A percentile compares a stretch with the other conserved stretches of the same genome.
Conservation (phyloP, 768 basidiomycete species). For the Lactifluus pinguis region DNA sequence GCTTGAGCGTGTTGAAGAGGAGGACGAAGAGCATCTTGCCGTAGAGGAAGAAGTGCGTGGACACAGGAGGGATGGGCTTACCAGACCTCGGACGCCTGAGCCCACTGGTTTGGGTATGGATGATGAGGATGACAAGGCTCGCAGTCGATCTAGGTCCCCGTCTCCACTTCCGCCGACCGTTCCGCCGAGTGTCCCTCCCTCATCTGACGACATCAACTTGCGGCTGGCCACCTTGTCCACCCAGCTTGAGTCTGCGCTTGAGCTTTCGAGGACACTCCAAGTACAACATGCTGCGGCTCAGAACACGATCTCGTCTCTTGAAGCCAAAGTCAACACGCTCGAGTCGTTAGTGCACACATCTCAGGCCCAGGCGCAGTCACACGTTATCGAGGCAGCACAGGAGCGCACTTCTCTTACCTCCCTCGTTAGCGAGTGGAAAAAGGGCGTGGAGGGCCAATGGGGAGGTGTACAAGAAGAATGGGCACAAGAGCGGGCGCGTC, state of each 20-base stretch:
- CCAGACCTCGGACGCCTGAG: slow-evolving; percentile 74
- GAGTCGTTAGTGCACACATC: slow-evolving; percentile 56
- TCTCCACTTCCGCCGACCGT: slow-evolving; percentile 20
- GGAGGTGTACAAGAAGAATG: slow-evolving; percentile 70
- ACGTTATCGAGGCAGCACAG: slow-evolving; percentile 27
- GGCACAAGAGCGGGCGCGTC: slow-evolving; percentile 68
- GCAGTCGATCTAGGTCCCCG: slow-evolving; percentile 21
- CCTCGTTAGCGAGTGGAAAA: slow-evolving; percentile 65
- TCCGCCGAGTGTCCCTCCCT: slow-evolving; percentile 21
- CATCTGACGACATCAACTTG: slow-evolving; percentile 47
- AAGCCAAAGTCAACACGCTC: slow-evolving; percentile 58
- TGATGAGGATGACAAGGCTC: slow-evolving; percentile 38
- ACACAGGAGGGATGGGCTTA: slow-evolving; percentile 43
- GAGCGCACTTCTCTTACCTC: slow-evolving; percentile 44
- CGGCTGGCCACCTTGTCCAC: slow-evolving; percentile 54
- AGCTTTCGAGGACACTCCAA: slow-evolving; percentile 64
- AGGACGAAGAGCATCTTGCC: slow-evolving; percentile 52
- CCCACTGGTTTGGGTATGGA: slow-evolving; percentile 52
- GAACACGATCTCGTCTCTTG: slow-evolving; percentile 56
- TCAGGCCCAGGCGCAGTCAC: slow-evolving; percentile 33
- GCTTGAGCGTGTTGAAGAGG: slow-evolving; percentile 65
- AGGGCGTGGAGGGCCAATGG: slow-evolving; percentile 74
- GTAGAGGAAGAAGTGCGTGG: slow-evolving; percentile 36
- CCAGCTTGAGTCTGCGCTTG: slow-evolving; percentile 70
- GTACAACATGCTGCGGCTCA: slow-evolving; percentile 72